phyloP scores from a whole-genome alignment of 768 basidiomycete genomes.

The Austroboletus eburneus region DNA sequence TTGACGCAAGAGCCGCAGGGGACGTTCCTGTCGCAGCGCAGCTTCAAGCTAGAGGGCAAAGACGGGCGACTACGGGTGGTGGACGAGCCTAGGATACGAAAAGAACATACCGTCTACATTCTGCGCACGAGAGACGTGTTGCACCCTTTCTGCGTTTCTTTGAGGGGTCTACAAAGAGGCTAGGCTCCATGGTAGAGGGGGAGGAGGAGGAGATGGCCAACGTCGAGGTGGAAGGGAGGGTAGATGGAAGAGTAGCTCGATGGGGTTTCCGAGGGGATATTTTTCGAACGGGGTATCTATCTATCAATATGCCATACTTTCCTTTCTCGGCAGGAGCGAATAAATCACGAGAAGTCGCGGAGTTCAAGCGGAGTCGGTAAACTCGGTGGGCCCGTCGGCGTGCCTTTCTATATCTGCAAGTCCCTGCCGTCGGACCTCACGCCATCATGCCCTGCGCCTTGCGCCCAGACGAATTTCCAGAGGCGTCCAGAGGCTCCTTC shows the following conservation, averaged over 20 bases:
- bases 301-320: constrained; percentile 14
- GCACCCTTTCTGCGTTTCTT: constrained; percentile 70
- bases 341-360: constrained; percentile 19
- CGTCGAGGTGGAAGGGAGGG: constrained; percentile 25
- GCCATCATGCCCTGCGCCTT: constrained; percentile 6
- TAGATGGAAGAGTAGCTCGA: constrained; percentile 20
- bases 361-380: constrained; percentile 13
- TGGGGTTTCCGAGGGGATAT: constrained; percentile 17
- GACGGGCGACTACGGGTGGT: not conserved
- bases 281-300: constrained; percentile 11
- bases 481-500: constrained; percentile 3
- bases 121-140: constrained; percentile 73
- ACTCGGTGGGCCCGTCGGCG: constrained; percentile 8
- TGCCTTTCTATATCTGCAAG: not conserved
- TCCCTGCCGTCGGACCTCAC: constrained; percentile 11
- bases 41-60: constrained; percentile 22
- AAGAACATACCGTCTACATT: constrained; percentile 61
- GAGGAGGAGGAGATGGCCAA: constrained; percentile 5
- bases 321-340: constrained; percentile 23
- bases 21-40: constrained; percentile 64
- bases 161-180: constrained; percentile 29
- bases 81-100: not conserved
- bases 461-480: constrained; percentile 1
- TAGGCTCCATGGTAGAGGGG: constrained; percentile 20
- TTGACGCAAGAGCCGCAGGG: constrained; percentile 82